Percentiles rank a stretch among this genome's conserved stretches.
phyloP scores from a whole-genome alignment of 2,329 filamentous ascomycete species.

The Anisogramma anomala region DNA sequence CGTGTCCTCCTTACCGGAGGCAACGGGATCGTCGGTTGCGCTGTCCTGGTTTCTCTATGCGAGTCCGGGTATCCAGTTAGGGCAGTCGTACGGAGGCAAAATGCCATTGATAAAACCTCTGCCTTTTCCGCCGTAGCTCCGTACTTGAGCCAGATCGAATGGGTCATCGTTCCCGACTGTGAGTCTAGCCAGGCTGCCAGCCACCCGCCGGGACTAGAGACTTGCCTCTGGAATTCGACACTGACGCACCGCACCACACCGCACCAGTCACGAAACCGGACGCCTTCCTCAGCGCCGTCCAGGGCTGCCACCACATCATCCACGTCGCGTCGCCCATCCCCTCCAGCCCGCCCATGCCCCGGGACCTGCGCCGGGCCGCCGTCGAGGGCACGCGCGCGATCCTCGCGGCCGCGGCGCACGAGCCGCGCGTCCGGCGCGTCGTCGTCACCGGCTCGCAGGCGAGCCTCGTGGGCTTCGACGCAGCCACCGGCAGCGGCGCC shows the following conservation, averaged over 20 bases:
- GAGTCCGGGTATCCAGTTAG: slow-evolving; percentile 5
- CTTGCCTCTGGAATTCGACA: too few species aligned
- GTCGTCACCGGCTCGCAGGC: slow-evolving; percentile 5
- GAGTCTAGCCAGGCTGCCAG: neutral
- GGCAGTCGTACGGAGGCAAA: slow-evolving; percentile 5
- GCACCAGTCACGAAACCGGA: neutral
- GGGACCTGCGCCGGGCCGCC: slow-evolving; percentile 2
- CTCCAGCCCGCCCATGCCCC: neutral
- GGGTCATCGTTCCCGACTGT: slow-evolving; percentile 3
- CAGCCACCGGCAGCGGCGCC: too few species aligned
- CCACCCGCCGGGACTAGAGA: too few species aligned
- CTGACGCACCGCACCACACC: too few species aligned
- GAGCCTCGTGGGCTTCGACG: neutral
- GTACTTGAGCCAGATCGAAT: slow-evolving; percentile 1
- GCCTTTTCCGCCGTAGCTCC: neutral
- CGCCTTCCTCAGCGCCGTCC: slow-evolving; percentile 3
- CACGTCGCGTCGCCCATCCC: slow-evolving; percentile 6
- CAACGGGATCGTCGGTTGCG: slow-evolving; percentile 5
- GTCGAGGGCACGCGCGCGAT: slow-evolving; percentile 2
- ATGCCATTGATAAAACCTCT: slow-evolving; percentile 2
- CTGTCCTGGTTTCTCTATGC: slow-evolving; percentile 3
- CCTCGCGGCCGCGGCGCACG: slow-evolving; percentile 2
- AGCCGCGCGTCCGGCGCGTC: slow-evolving; percentile 3
- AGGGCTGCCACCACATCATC: slow-evolving; percentile 1
- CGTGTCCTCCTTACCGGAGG: slow-evolving; percentile 5